phyloP scores from a whole-genome alignment of 345 rosid genomes.

The Excoecaria agallocha region DNA sequence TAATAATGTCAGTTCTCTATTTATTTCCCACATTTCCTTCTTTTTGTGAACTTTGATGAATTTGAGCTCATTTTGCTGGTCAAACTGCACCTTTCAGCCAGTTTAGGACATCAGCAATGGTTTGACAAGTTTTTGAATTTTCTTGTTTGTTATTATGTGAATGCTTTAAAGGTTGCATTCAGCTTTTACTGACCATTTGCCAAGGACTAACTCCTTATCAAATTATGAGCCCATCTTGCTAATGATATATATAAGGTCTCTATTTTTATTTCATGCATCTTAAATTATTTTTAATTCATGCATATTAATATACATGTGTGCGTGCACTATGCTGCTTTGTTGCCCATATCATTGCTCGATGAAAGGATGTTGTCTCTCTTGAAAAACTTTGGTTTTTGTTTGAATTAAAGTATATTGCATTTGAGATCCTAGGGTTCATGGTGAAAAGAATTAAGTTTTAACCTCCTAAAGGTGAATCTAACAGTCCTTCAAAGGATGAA shows the following conservation, averaged over 20 bases:
- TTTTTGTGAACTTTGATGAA: not conserved
- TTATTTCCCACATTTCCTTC: not conserved
- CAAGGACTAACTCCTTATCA: not conserved
- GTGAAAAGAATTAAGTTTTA: not conserved
- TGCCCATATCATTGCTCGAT: not conserved
- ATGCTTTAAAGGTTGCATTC: not conserved
- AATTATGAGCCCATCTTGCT: not conserved
- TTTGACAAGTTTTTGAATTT: not conserved
- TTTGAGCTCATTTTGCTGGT: not conserved
- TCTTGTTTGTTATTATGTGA: not conserved
- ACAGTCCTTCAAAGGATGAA: not conserved
- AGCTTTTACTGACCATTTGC: not conserved
- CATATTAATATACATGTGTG: not conserved
- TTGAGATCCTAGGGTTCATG: not conserved
- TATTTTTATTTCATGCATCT: not conserved
- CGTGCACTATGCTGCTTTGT: not conserved
- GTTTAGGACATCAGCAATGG: not conserved
- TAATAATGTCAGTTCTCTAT: slow-evolving; percentile 45
- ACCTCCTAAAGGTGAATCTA: not conserved
- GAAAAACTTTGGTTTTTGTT: not conserved
- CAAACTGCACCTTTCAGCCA: not conserved
- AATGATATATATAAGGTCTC: too few relatives aligned
- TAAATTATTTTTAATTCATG: not conserved
- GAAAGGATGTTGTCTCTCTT: too few relatives aligned
- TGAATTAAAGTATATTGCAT: not conserved